Conservation (phyloP, 345 rosid genomes). For the Aegle marmelos region DNA sequence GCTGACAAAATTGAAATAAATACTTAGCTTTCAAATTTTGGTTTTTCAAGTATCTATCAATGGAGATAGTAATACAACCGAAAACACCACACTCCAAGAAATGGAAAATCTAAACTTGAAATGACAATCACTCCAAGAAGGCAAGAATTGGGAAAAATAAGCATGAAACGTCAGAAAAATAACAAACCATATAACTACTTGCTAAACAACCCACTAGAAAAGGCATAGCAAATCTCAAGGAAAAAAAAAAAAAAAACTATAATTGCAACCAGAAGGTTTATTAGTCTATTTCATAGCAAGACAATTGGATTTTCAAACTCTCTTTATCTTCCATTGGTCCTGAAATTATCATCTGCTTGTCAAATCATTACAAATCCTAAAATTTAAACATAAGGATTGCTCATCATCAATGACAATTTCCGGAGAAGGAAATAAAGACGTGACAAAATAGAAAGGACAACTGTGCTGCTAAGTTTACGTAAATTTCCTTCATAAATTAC, state of each 20-base stretch:
- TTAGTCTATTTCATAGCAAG: not conserved
- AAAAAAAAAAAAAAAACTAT: not conserved
- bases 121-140: not conserved
- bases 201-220: not conserved
- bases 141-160: not conserved
- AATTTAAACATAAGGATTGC: not conserved
- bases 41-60: not conserved
- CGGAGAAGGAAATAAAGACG: not conserved
- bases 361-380: not conserved
- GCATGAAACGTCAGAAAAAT: not conserved
- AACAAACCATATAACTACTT: not conserved
- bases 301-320: not conserved
- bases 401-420: not conserved
- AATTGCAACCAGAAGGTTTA: not conserved
- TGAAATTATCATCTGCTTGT: not conserved
- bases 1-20: not conserved
- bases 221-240: not conserved
- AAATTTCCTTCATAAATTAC: conserved; percentile 28
- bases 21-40: not conserved
- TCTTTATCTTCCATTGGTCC: not conserved
- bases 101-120: not conserved
- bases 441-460: not conserved
- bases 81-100: not conserved
- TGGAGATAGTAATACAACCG: not conserved
- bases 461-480: conserved; percentile 5